phyloP scores from a whole-genome alignment of 1,139 yeast genomes.

The Pichia sp. region DNA sequence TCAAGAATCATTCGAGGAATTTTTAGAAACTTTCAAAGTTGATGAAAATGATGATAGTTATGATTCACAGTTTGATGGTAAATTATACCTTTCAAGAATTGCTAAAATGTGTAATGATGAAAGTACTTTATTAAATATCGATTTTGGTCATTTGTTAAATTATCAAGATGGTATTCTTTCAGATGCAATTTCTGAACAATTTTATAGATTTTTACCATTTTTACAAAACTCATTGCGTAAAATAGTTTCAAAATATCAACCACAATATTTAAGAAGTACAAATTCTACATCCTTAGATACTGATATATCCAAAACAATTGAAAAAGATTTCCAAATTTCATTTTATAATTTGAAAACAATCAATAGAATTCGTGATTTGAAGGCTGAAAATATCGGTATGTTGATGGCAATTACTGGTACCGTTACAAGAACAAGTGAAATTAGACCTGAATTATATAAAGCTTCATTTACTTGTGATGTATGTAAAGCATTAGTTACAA shows the following conservation, averaged over 20 bases:
- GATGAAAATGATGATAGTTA: conserved; percentile 31
- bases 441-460: conserved; percentile 84
- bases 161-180: conserved; percentile 87
- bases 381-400: conserved; percentile 85
- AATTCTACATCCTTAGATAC: conserved; percentile 21
- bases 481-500: conserved; percentile 80
- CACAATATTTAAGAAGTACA: conserved; percentile 49
- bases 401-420: conserved; percentile 88
- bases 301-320: conserved; percentile 39
- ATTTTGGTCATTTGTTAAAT: conserved; percentile 69
- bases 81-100: conserved; percentile 70
- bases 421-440: conserved; percentile 94
- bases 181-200: conserved; percentile 83
- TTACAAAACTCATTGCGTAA: conserved; percentile 68
- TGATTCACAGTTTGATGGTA: conserved; percentile 43
- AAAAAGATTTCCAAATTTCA: conserved; percentile 80
- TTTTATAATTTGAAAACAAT: conserved; percentile 81
- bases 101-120: conserved; percentile 76
- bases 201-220: conserved; percentile 86
- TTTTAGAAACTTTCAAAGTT: conserved; percentile 60
- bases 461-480: conserved; percentile 88
- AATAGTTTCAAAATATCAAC: conserved; percentile 70
- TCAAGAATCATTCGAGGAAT: conserved; percentile 81
- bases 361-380: conserved; percentile 80
- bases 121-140: conserved; percentile 73